A percentile compares a stretch with the other conserved stretches of the same genome.
phyloP scores from a whole-genome alignment of 192 early-diverging fungal species.

The Spinellus fusiger region DNA sequence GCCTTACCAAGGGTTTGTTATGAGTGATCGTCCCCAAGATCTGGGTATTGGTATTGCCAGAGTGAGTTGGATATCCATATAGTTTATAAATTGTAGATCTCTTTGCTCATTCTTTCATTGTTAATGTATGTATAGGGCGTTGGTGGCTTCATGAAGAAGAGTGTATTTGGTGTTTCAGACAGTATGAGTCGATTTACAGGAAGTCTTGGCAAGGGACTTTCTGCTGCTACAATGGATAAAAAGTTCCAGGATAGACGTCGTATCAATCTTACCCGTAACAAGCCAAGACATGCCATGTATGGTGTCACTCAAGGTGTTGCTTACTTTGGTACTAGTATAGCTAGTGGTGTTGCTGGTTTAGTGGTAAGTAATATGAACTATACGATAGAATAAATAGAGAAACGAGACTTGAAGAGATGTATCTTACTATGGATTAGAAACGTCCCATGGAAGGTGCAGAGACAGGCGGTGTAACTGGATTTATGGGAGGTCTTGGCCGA shows the following conservation, averaged over 20 bases:
- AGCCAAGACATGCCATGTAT: conserved; percentile 73
- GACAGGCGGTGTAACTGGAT: conserved; percentile 71
- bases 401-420: too few species aligned
- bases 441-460: conserved; percentile 77
- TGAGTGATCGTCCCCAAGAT: conserved; percentile 79
- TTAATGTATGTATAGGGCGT: conserved; percentile 35
- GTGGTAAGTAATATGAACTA: conserved; percentile 48
- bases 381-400: not conserved
- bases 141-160: conserved; percentile 71
- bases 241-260: conserved; percentile 72
- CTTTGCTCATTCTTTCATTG: not conserved
- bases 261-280: conserved; percentile 64
- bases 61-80: conserved; percentile 7
- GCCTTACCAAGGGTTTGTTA: conserved; percentile 83
- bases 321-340: conserved; percentile 66
- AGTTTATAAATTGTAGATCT: not conserved
- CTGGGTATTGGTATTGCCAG: conserved; percentile 80
- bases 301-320: conserved; percentile 81
- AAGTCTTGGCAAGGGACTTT: conserved; percentile 80
- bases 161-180: conserved; percentile 82
- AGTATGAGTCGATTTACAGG: conserved; percentile 83
- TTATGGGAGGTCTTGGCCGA: conserved; percentile 79
- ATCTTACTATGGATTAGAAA: conserved; percentile 20
- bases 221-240: conserved; percentile 80
- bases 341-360: conserved; percentile 73